Base-by-base conservation (phyloP, 441 rosid genomes). In the Eugenia klotzschiana region DNA sequence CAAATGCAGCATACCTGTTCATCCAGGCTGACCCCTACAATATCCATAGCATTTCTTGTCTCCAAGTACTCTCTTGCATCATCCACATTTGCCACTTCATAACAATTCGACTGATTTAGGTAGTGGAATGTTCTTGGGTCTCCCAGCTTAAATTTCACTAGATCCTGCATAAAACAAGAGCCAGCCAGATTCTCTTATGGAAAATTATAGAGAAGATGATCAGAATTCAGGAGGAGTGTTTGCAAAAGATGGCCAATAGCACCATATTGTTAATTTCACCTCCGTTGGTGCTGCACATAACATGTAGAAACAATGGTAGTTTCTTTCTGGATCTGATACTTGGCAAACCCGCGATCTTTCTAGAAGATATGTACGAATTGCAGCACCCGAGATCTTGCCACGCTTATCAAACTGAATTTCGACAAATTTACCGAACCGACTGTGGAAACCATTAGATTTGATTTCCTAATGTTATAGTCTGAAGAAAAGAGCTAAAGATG, bases 361-460 rank as follows among this genome's bases (percentile, higher is more conserved):
- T 0, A 94, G 94, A 81, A 94, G 93, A 80, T 92, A 94, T 52
- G 97, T 94, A 4, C 95, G 87, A n/a, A 92, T 86, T 79, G 94
- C 95, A 85, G 95, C 95, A 84, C 97, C 95, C 26, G 95, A 94
- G 41, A 94, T 94, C 74, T 89, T 94, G 83, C 97, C 97, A 81
- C 90, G 88, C 89, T 92, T 90, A 85, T 94, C 95, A 86, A 94
- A 93, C 87, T 94, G 95, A 72, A 94, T 94, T 90, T 93, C 97
- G 51, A 94, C 97, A 55, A 94, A 94, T 82, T 94, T 94, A n/a
- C 97, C 97, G 86, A 94, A 94, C 58, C 93, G 97, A 93, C 97
- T 94, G 87, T 49, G 49, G 64, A 8, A 82, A 81, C 26, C 40
- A 50, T 51, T 79, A 74, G 83, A 58, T 40, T 80, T 79, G 51